A percentile compares a stretch with the other conserved stretches of the same genome.
Evolutionary conservation across 2,329 filamentous ascomycete species (phyloP).

Genomic region (Penicillium sp.): DNA sequence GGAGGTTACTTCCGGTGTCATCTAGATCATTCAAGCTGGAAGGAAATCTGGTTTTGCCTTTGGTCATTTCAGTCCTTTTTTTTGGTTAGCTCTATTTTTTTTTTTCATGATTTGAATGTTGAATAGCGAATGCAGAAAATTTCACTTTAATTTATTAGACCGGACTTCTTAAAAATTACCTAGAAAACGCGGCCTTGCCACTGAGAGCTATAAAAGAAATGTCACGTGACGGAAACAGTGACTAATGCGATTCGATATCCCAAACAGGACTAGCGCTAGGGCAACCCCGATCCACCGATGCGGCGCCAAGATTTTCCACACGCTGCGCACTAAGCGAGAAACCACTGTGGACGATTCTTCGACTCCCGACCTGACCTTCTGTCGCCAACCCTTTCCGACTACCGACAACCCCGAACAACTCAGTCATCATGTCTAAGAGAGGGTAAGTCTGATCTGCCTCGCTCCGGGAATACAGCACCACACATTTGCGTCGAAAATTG

Average conservation of each 20-base stretch:
- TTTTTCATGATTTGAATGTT: conserved; percentile 3
- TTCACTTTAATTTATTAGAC: not conserved
- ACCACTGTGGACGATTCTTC: conserved; percentile 30
- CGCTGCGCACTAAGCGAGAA: conserved; percentile 47
- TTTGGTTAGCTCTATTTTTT: conserved; percentile 2
- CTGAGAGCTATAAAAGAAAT: not conserved
- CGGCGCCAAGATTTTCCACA: conserved; percentile 44
- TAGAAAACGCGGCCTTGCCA: not conserved
- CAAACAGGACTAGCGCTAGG: conserved; percentile 38
- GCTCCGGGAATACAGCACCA: conserved; percentile 3
- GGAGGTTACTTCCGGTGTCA: not conserved
- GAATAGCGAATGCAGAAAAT: not conserved
- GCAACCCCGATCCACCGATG: conserved; percentile 32
- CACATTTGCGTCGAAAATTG: conserved; percentile 17
- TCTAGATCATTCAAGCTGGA: conserved; percentile 1
- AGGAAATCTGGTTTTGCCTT: conserved; percentile 5
- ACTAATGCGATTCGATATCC: not conserved
- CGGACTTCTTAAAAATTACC: not conserved
- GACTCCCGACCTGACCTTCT: conserved; percentile 29
- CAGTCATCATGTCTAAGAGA: conserved; percentile 52
- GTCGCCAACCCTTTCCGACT: conserved; percentile 35
- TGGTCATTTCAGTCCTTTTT: conserved; percentile 2
- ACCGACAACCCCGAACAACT: conserved; percentile 39
- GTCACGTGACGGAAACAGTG: not conserved
- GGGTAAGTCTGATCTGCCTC: conserved; percentile 41